Conservation (phyloP, 306 rosid species). For the Lithocarpus polystachyus region DNA sequence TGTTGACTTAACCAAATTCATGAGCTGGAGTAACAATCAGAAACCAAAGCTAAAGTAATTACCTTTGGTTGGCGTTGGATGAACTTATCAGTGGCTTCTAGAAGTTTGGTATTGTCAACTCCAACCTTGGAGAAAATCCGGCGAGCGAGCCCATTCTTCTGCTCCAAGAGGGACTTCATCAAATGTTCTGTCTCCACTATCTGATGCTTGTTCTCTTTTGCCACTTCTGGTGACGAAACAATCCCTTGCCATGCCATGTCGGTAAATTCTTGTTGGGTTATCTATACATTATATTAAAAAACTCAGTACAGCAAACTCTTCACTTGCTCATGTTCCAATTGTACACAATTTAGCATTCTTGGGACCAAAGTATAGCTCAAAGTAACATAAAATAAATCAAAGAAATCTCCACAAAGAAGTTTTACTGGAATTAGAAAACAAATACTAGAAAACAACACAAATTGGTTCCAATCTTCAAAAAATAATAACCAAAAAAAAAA, state of each 20-base stretch:
- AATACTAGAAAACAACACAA: too few species aligned
- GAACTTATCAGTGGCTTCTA: slow-evolving; percentile 86
- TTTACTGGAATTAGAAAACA: too few species aligned
- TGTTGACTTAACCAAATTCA: slow-evolving; percentile 5
- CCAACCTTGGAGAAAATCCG: slow-evolving; percentile 88
- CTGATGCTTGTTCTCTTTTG: slow-evolving; percentile 95
- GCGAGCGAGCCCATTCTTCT: slow-evolving; percentile 96
- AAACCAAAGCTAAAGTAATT: slow-evolving; percentile 15
- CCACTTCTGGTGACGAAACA: slow-evolving; percentile 88
- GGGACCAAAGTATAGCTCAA: slow-evolving; percentile 7
- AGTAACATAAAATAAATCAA: background rate
- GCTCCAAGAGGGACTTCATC: slow-evolving; percentile 93
- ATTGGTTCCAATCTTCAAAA: too few species aligned
- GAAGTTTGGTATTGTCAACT: slow-evolving; percentile 77
- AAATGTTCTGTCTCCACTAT: slow-evolving; percentile 98
- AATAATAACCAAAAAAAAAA: too few species aligned
- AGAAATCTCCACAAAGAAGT: too few species aligned
- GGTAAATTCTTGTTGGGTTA: slow-evolving; percentile 92
- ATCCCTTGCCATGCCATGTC: slow-evolving; percentile 99
- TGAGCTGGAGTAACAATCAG: slow-evolving; percentile 2
- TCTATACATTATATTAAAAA: slow-evolving; percentile 49
- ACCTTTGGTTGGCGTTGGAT: slow-evolving; percentile 98
- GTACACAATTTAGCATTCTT: background rate
- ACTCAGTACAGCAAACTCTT: slow-evolving; percentile 1
- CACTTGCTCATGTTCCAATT: slow-evolving; percentile 16